These are phyloP conservation scores for Chaetomidium leptoderma DNA, from an alignment of 495 filamentous ascomycete genomes.

Conservation along the genomic window DNA sequence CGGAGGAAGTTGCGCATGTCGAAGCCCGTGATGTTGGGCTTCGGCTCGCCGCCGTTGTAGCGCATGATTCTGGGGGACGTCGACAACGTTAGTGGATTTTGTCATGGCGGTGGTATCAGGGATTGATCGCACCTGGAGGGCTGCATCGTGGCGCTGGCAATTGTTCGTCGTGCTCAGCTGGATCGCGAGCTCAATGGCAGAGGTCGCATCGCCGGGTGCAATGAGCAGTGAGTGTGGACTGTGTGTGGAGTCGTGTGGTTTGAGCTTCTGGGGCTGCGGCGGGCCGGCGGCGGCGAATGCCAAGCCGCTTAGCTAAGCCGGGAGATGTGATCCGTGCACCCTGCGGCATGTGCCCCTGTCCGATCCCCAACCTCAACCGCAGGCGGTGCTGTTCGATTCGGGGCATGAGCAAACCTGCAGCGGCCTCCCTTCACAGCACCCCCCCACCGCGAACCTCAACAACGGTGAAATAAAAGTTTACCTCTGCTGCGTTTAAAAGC, in stretches of 20 bases:
- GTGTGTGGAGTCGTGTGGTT: neutral
- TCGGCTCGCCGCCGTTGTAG: conserved; percentile 43
- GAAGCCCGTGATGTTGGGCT: conserved; percentile 79
- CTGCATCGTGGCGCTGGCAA: conserved; percentile 39
- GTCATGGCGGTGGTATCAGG: neutral
- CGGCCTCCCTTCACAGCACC: neutral
- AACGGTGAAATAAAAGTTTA: neutral
- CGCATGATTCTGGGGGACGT: conserved; percentile 37
- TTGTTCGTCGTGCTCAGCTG: conserved; percentile 25
- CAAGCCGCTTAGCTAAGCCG: conserved; percentile 15
- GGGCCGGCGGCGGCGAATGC: neutral
- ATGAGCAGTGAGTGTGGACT: neutral
- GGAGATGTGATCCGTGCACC: conserved; percentile 8
- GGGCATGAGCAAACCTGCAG: conserved; percentile 10
- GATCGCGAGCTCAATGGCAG: neutral
- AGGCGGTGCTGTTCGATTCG: conserved; percentile 8
- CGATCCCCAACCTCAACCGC: conserved; percentile 11
- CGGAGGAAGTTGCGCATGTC: conserved; percentile 67
- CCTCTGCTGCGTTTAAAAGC: neutral
- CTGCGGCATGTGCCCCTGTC: conserved; percentile 3
- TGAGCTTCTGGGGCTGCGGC: neutral
- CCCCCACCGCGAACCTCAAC: conserved; percentile 3
- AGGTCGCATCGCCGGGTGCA: conserved; percentile 5
- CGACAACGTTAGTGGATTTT: neutral
- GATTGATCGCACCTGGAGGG: conserved; percentile 37